Evolutionary conservation across 768 basidiomycete genomes (phyloP).

Genomic region (Hericium rajendrae): DNA sequence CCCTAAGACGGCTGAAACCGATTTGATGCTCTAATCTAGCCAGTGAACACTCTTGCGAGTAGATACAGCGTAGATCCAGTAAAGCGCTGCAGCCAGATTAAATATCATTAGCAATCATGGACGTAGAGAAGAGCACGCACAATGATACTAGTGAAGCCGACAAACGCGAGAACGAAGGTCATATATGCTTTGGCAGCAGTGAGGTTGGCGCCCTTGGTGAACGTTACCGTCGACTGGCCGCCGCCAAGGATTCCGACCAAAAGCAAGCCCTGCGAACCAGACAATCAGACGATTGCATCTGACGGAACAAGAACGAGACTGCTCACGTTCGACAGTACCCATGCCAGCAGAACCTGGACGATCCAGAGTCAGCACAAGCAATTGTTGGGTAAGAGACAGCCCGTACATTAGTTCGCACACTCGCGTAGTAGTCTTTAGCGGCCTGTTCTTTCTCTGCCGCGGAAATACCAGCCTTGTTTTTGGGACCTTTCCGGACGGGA

Average conservation of each 20-base stretch:
- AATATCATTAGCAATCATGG: slow-evolving; percentile 9
- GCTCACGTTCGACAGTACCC: slow-evolving; percentile 79
- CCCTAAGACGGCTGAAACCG: no score
- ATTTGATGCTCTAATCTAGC: slow-evolving; percentile 17
- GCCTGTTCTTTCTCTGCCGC: slow-evolving; percentile 60
- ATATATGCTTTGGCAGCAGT: slow-evolving; percentile 66
- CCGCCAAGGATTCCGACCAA: slow-evolving; percentile 61
- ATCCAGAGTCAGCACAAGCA: neutral
- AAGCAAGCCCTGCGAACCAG: slow-evolving; percentile 45
- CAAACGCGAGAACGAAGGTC: slow-evolving; percentile 72
- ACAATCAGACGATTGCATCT: neutral
- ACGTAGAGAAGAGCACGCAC: slow-evolving; percentile 21
- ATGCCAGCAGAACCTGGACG: slow-evolving; percentile 53
- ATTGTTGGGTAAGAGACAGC: neutral
- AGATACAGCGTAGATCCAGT: slow-evolving; percentile 49
- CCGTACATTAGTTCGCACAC: slow-evolving; percentile 69
- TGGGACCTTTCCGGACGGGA: slow-evolving; percentile 25
- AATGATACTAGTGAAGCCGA: slow-evolving; percentile 66
- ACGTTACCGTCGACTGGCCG: slow-evolving; percentile 49
- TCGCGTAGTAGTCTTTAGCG: slow-evolving; percentile 82
- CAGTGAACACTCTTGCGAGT: slow-evolving; percentile 41
- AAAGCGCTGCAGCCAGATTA: slow-evolving; percentile 34
- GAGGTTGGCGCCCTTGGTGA: slow-evolving; percentile 35
- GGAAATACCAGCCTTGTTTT: slow-evolving; percentile 22
- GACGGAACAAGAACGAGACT: neutral